Conservation (phyloP, 2,329 filamentous ascomycete genomes). For the Phaeosphaeriaceae sp. region DNA sequence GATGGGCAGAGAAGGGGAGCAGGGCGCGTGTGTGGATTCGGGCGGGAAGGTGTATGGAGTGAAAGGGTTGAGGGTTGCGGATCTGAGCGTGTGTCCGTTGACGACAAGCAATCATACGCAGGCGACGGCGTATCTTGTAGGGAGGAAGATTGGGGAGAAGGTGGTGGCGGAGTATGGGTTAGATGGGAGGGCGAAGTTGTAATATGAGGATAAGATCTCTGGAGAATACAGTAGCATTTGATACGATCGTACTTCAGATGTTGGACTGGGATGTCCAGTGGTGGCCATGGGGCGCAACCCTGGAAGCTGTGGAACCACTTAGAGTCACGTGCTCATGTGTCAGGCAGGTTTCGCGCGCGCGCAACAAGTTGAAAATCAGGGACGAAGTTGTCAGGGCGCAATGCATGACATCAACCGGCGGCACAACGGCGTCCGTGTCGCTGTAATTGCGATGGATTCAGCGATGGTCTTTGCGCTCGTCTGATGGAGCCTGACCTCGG, state of each 20-base stretch:
- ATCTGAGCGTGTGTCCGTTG: constrained; percentile 44
- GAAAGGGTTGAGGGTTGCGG: constrained; percentile 48
- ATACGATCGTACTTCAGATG: no score
- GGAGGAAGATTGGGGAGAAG: constrained; percentile 44
- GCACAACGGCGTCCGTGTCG: background rate
- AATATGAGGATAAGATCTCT: background rate
- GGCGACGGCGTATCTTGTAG: constrained; percentile 44
- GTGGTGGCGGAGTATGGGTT: constrained; percentile 40
- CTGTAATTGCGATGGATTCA: background rate
- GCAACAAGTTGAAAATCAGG: background rate
- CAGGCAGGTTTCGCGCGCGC: background rate
- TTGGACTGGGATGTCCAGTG: no score
- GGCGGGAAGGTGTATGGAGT: constrained; percentile 48
- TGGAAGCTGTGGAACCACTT: background rate
- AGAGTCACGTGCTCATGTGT: background rate
- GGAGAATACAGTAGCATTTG: background rate
- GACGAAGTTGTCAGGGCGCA: background rate
- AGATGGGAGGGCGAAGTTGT: constrained; percentile 3
- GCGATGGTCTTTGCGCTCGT: background rate
- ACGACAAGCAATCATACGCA: constrained; percentile 46
- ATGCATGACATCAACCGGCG: background rate
- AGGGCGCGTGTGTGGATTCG: constrained; percentile 46
- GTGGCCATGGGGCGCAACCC: no score
- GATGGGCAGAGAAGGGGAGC: constrained; percentile 47
- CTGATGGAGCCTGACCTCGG: background rate